Base-by-base conservation (phyloP, 352 stramenopile species). In the Thraustochytrium sp. region DNA sequence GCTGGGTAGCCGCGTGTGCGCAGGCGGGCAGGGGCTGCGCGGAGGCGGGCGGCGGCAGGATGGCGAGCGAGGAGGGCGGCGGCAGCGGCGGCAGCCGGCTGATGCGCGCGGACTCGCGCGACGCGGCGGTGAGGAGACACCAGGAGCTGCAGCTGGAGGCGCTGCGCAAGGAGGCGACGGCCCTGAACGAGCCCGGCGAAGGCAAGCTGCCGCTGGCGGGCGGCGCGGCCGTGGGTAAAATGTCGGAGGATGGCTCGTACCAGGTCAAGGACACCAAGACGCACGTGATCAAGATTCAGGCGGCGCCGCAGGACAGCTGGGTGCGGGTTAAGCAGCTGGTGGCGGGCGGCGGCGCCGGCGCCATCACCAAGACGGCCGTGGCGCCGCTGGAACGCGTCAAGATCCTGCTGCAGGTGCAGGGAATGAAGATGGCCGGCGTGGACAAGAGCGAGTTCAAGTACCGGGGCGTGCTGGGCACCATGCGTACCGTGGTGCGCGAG, bases 371-470 rank as follows among this genome's bases (percentile, higher is more conserved):
- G 87, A 91, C 86, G 29, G 80, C 93, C 51, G 92, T 96, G 23
- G 93, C 93, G 29, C 93, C 93, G 3, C 88, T 96, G 51, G 93
- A 97, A 83, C 87, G 92, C 4, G 92, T 95, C 63, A 97, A 97
- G 89, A 96, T 97, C 53, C 82, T 97, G 26, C 95, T 95, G 85
- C 93, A 97, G 87, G 89, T 96, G 36, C 90, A 87, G 49, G 74
- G 82, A 16, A 85, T 85, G 49, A 59, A 80, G 36, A 56, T 78
- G 51, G 34, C 2, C 31, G 46, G 38, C 23, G 3, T 5, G 31
- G 34, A 3, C 37, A 44, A 85, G 37, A 21, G 13, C 9, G 42
- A 63, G 0, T 62, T 51, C 44, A 86, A 87, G 54, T 86, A 86
- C 56, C 13, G n/a, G 16, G 83, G 84, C 53, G 38, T 85, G 11